Evolutionary conservation across 163 green algal genomes (phyloP), one percentile per base, ranked within the genome.

Genomic region (Prototheca cutis): DNA sequence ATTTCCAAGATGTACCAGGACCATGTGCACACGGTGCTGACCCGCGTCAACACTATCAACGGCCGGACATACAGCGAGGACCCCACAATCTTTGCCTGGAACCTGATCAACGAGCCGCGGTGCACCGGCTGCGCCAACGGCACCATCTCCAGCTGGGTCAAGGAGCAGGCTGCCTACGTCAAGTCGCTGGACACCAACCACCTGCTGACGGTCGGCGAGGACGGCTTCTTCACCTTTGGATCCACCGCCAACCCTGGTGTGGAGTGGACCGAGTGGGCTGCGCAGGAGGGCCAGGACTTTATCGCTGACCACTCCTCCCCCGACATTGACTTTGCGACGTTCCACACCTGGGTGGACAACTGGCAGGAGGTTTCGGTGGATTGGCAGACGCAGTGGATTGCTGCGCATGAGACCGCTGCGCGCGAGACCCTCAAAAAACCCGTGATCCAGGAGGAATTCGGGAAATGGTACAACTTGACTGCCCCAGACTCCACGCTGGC

Each of bases 41-140:
- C 57, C 57, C 68, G 80, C 24, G 57, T 68, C 28, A 89, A 88
- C 73, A 75, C 64, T 36, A 68, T 85, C 67, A 88, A 76, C 59
- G 72, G 73, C 23, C 54, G 68, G 28, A 60, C 39, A 3, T 86
- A 85, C 70, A 62, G 39, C 17, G 63, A 86, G 18, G 81, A 88
- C 55, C 70, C 78, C 25, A 84, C 80, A 30, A 80, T 89, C 54
- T 65, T 89, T 47, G 80, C 74, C 1, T 87, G 71, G 72, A 83
- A 78, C 67, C 65, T 88, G 34, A 72, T 85, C 42, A 88, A 88
- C 58, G 80, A 86, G 78, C 67, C 70, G 17, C 67, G 78, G 31
- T 83, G 72, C 57, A 54, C 62, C 8, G 64, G 65, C 60, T 71
- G 61, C 63, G 62, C 68, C 39, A 2, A 15, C 6, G 70, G 70